Base-by-base conservation (phyloP, 2,329 filamentous ascomycete genomes). In the Huntiella decipiens region DNA sequence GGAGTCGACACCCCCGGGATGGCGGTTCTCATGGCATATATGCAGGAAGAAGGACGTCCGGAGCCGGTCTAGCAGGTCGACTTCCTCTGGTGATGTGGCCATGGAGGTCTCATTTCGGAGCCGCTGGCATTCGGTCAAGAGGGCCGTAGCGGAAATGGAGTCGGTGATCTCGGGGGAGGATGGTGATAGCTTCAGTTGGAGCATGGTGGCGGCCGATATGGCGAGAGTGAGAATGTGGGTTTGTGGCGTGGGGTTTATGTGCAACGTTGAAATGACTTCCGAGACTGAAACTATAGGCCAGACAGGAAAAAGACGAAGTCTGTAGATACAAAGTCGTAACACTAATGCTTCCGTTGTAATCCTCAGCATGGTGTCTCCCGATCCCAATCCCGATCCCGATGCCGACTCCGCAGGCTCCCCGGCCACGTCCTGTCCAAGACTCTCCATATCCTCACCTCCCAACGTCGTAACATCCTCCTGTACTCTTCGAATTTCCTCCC, bases 1-100 rank as follows among this genome's bases (percentile, higher is more conserved):
- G 2, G 67, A 69, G 43, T 64, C 63, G 2, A 58, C 60, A 1
- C 66, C 65, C 3, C 67, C 67, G 0, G 65, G 58, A 7, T 58
- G 52, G 47, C 63, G 60, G 45, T 71, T 70, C 52, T 71, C 67
- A 51, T 70, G 62, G 44, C 68, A 70, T 8, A 69, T 63, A 51
- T 71, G 68, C 13, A 71, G 55, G 41, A 70, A 71, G 51, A 71
- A 71, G 0, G 66, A 64, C 2, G 63, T 64, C 4, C 66, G 60
- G 3, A 71, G 51, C 32, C 56, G 58, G 42, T 67, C 60, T 15
- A 71, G 55, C 12, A 58, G 61, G 34, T 33, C 12, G 12, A 33
- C 13, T 15, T 11, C 5, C 10, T 22, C 12, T 34, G 22, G 31
- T 12, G 19, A 16, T 17, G 31, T 15, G 28, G 32, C 32, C 22